phyloP scores from a whole-genome alignment of 2,329 filamentous ascomycete genomes.

The Cordyceps cicadae region DNA sequence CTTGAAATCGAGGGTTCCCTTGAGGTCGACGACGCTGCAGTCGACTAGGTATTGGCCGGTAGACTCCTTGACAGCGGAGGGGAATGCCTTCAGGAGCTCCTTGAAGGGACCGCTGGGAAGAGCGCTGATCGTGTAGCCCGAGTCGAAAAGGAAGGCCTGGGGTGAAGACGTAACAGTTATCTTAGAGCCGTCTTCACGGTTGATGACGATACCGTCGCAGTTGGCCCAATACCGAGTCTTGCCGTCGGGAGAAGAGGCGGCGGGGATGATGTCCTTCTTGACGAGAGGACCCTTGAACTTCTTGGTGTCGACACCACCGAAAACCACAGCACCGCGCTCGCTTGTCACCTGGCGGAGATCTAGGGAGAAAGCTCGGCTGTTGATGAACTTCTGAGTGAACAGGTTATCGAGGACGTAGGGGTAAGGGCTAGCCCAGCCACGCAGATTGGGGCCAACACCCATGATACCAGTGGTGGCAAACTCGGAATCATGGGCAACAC shows the following conservation, averaged over 20 bases:
- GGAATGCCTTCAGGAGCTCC: conserved; percentile 34
- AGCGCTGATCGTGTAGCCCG: conserved; percentile 59
- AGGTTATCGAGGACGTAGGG: conserved; percentile 29
- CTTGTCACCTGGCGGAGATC: conserved; percentile 26
- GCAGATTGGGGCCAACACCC: conserved; percentile 26
- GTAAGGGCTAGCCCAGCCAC: conserved; percentile 27
- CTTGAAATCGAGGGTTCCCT: conserved; percentile 38
- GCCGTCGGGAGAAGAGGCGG: conserved; percentile 26
- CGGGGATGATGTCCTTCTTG: conserved; percentile 47
- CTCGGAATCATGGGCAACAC: conserved; percentile 26
- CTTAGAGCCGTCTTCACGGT: conserved; percentile 26
- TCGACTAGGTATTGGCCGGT: conserved; percentile 42
- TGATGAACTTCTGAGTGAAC: conserved; percentile 25
- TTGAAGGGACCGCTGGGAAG: conserved; percentile 50
- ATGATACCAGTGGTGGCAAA: conserved; percentile 25
- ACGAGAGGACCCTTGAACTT: conserved; percentile 47
- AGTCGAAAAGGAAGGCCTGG: conserved; percentile 51
- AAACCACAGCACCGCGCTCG: conserved; percentile 32
- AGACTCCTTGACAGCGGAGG: conserved; percentile 34
- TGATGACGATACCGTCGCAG: conserved; percentile 29
- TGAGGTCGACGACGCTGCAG: conserved; percentile 26
- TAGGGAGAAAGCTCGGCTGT: conserved; percentile 29
- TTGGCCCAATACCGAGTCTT: conserved; percentile 35
- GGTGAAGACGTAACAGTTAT: conserved; percentile 35
- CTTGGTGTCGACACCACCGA: conserved; percentile 48